These are phyloP conservation scores for Rhypophila decipiens DNA, from an alignment of 495 filamentous ascomycete species.

Conservation along the genomic window DNA sequence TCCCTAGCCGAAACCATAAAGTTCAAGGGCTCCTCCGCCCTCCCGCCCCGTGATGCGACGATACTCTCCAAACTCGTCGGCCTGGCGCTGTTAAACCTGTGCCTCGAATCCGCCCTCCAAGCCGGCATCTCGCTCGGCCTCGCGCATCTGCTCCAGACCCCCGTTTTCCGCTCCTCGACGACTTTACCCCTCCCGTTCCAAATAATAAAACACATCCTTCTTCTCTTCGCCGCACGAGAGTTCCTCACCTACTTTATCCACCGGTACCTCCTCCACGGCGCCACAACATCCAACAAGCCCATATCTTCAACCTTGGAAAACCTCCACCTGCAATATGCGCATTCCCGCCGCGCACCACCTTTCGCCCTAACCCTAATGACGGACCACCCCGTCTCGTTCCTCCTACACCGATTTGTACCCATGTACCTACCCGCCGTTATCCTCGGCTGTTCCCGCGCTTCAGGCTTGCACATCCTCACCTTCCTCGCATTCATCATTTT, in stretches of 20 bases:
- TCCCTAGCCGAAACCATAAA: slow-evolving; percentile 62
- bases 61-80: slow-evolving; percentile 34
- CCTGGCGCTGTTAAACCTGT: slow-evolving; percentile 61
- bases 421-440: slow-evolving; percentile 57
- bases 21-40: slow-evolving; percentile 54
- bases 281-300: slow-evolving; percentile 10
- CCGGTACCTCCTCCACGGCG: slow-evolving; percentile 63
- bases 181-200: slow-evolving; percentile 43
- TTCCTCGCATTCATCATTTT: slow-evolving; percentile 64
- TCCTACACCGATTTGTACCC: slow-evolving; percentile 65
- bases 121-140: slow-evolving; percentile 38
- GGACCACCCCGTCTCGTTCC: slow-evolving; percentile 73
- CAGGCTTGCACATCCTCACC: slow-evolving; percentile 76
- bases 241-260: slow-evolving; percentile 64
- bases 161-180: slow-evolving; percentile 38
- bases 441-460: slow-evolving; percentile 16
- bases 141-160: slow-evolving; percentile 18
- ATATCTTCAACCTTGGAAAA: too few species aligned
- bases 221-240: slow-evolving; percentile 52
- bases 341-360: slow-evolving; percentile 45
- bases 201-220: slow-evolving; percentile 58
- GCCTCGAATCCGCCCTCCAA: slow-evolving; percentile 51
- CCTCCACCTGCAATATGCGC: slow-evolving; percentile 62
- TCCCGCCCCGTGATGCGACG: slow-evolving; percentile 52
- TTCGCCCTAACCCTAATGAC: slow-evolving; percentile 58